Conservation (phyloP, 2,329 filamentous ascomycete genomes). For the Colletotrichum australisinense region DNA sequence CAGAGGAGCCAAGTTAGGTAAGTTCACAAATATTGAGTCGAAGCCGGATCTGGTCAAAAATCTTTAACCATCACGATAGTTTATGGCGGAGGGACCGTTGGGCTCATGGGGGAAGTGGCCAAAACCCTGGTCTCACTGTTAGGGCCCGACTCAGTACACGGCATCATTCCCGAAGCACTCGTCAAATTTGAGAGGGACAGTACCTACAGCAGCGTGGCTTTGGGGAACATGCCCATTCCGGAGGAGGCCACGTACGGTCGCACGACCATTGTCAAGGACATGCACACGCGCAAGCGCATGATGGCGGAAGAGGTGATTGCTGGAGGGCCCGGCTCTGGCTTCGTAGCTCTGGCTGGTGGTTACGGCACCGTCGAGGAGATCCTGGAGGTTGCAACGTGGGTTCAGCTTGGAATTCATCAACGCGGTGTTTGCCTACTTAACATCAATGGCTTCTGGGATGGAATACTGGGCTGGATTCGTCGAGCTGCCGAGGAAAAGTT, state of each 20-base stretch:
- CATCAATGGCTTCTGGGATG: slow-evolving; percentile 92
- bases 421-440: slow-evolving; percentile 85
- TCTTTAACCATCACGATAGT: slow-evolving; percentile 59
- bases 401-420: slow-evolving; percentile 92
- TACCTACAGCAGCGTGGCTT: slow-evolving; percentile 59
- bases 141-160: slow-evolving; percentile 86
- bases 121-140: slow-evolving; percentile 85
- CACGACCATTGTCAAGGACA: slow-evolving; percentile 91
- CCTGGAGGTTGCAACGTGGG: slow-evolving; percentile 92
- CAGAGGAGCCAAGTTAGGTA: slow-evolving; percentile 80
- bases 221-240: slow-evolving; percentile 67
- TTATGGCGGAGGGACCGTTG: slow-evolving; percentile 94
- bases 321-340: slow-evolving; percentile 85
- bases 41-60: too few species aligned
- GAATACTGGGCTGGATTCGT: slow-evolving; percentile 83
- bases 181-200: slow-evolving; percentile 80
- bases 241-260: slow-evolving; percentile 77
- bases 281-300: slow-evolving; percentile 94
- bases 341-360: slow-evolving; percentile 88
- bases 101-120: slow-evolving; percentile 95
- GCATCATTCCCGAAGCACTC: slow-evolving; percentile 90
- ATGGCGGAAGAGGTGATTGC: slow-evolving; percentile 91
- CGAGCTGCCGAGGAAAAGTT: slow-evolving; percentile 83
- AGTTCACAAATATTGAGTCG: slow-evolving; percentile 36
- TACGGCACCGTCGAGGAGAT: slow-evolving; percentile 98